A percentile compares a stretch with the other conserved stretches of the same genome.
Conservation (phyloP, 2,329 filamentous ascomycete species). For the Ophiostoma novo-ulmi region DNA sequence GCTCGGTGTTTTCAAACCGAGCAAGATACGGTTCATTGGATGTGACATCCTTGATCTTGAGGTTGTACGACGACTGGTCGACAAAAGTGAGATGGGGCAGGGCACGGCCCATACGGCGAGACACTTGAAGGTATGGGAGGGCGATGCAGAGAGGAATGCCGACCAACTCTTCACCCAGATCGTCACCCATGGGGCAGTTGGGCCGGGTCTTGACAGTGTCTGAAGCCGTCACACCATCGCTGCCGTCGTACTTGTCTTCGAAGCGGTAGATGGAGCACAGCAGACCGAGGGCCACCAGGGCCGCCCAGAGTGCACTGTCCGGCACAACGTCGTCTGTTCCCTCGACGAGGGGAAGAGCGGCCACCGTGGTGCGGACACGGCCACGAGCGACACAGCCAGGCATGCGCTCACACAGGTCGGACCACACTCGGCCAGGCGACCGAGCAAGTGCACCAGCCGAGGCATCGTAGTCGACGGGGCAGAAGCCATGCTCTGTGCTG, state of each 20-base stretch:
- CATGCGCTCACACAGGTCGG: constrained; percentile 50
- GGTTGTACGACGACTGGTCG: constrained; percentile 51
- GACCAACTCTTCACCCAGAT: constrained; percentile 46
- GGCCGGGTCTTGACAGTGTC: constrained; percentile 33
- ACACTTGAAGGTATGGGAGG: constrained; percentile 47
- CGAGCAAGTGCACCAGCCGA: constrained; percentile 43
- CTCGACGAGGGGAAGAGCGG: constrained; percentile 45
- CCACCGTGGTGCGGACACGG: constrained; percentile 47
- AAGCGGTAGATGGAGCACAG: constrained; percentile 51
- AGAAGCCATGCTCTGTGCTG: constrained; percentile 48
- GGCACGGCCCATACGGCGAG: constrained; percentile 47
- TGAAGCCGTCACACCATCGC: constrained; percentile 41
- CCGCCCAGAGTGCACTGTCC: constrained; percentile 49
- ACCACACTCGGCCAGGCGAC: constrained; percentile 50
- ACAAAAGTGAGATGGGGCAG: constrained; percentile 50
- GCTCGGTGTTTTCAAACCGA: constrained; percentile 49
- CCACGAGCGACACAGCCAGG: constrained; percentile 48
- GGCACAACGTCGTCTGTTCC: constrained; percentile 48
- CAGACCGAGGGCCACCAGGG: constrained; percentile 48
- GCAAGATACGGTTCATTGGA: constrained; percentile 48
- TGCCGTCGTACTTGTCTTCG: constrained; percentile 48
- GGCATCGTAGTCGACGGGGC: constrained; percentile 47
- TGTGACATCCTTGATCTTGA: constrained; percentile 45
- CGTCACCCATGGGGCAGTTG: constrained; percentile 44
- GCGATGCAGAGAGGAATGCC: constrained; percentile 47